Base-by-base conservation (phyloP, 2,329 filamentous ascomycete genomes). In the Aspergillus fijiensis region DNA sequence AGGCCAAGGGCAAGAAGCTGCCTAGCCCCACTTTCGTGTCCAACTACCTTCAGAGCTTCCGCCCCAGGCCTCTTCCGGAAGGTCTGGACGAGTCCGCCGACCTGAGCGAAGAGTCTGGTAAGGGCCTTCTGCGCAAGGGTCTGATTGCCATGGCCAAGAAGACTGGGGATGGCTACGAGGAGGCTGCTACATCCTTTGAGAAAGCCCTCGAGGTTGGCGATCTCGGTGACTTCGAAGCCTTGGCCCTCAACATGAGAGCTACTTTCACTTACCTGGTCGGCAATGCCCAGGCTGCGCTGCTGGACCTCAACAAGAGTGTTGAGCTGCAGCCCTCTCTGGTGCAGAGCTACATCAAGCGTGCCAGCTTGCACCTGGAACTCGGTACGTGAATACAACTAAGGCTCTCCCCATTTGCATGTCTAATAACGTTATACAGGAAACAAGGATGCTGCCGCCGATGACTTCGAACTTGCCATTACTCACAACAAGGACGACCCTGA, bases 11-110 rank as follows among this genome's bases (percentile, higher is more conserved):
- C 69, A 90, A 92, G 80, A 94, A 91, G 80, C 85, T 99, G 54
- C 95, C 95, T 21, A 97, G 93, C 78, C 90, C 95, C 31, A 97
- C 93, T 12, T 99, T 98, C 70, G 93, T 99, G 67, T 92, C 92
- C 74, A 99, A 99, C 83, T 99, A 99, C 78, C 89, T 99, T 33
- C 94, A 98, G 81, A 98, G 94, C 81, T 99, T 99, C 89, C 90
- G 95, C 62, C 83, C 88, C 60, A 91, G 90, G 80, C 83, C 87
- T 51, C 85, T 91, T 2, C 94, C 95, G 4, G 86, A 83, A 63
- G 94, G 92, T 12, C 82, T 99, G 55, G 92, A 94, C 61, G 91
- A 96, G 67, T 84, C 87, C 7, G 87, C 83, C n/a, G 91, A 96
- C 66, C 78, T 97, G 52, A 79, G 86, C 48, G 87, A 93, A 68